Evolutionary conservation across 2,329 filamentous ascomycete species (phyloP).

Genomic region (Daldinia sp.): DNA sequence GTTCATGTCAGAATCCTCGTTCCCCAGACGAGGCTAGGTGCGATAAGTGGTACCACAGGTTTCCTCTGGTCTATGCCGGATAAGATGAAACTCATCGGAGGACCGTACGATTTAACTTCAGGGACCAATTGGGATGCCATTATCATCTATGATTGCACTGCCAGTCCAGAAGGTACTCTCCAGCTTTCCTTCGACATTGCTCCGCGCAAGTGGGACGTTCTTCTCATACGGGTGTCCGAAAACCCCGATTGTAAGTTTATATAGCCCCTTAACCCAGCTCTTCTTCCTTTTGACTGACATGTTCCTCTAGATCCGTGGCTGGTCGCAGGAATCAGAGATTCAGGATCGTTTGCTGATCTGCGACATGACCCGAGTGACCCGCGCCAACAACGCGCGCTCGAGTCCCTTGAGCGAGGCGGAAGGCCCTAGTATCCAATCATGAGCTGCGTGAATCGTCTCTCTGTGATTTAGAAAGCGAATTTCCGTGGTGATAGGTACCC

Average conservation of each 20-base stretch:
- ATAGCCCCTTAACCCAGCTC: not conserved
- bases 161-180: conserved; percentile 11
- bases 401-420: not conserved
- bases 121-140: conserved; percentile 33
- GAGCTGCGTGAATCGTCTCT: not conserved
- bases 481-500: not conserved
- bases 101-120: not conserved
- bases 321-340: conserved; percentile 27
- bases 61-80: conserved; percentile 16
- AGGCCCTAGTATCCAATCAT: not conserved
- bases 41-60: conserved; percentile 9
- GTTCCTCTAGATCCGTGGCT: conserved; percentile 27
- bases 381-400: not conserved
- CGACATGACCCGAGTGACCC: not conserved
- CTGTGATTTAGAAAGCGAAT: not conserved
- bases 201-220: conserved; percentile 38
- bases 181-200: conserved; percentile 5
- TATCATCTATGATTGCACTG: conserved; percentile 36
- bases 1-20: conserved; percentile 25
- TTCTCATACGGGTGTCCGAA: conserved; percentile 33
- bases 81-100: conserved; percentile 23
- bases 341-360: conserved; percentile 3
- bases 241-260: conserved; percentile 24
- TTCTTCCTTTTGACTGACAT: conserved; percentile 3
- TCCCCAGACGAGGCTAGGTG: not conserved